phyloP scores from a whole-genome alignment of 2,329 filamentous ascomycete species.

The Monosporascus sp. region DNA sequence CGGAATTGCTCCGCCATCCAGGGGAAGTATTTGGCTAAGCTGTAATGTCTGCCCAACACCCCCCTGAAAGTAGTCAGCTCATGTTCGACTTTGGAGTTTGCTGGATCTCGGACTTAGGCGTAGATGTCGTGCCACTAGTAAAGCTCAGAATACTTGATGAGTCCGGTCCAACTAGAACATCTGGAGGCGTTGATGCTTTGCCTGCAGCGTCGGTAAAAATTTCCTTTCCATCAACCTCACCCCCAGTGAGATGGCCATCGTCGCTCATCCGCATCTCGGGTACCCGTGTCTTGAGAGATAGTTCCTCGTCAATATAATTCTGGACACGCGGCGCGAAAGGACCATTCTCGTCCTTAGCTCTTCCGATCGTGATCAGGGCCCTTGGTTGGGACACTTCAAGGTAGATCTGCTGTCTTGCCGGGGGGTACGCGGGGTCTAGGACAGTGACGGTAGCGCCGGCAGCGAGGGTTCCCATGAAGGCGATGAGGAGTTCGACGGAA shows the following conservation, averaged over 20 bases:
- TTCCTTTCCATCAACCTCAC: constrained; percentile 60
- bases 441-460: no score
- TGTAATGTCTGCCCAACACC: constrained; percentile 82
- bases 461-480: no score
- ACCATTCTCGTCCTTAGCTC: constrained; percentile 65
- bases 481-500: no score
- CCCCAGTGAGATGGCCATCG: constrained; percentile 68
- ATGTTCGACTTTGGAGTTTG: no score
- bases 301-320: constrained; percentile 66
- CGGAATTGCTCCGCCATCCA: constrained; percentile 90
- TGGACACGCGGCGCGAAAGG: constrained; percentile 43
- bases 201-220: constrained; percentile 51
- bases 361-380: constrained; percentile 68
- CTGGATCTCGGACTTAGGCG: constrained; percentile 53
- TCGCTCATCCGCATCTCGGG: constrained; percentile 68
- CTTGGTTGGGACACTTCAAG: constrained; percentile 45
- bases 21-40: constrained; percentile 77
- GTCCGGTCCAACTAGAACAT: constrained; percentile 80
- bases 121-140: constrained; percentile 70
- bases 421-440: no score
- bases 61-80: constrained; percentile 34
- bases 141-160: constrained; percentile 71
- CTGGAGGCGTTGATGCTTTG: constrained; percentile 53
- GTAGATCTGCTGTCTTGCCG: no score
- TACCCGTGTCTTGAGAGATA: constrained; percentile 67